Conservation (phyloP, 352 stramenopile species). For the Phytopythium boreale region DNA sequence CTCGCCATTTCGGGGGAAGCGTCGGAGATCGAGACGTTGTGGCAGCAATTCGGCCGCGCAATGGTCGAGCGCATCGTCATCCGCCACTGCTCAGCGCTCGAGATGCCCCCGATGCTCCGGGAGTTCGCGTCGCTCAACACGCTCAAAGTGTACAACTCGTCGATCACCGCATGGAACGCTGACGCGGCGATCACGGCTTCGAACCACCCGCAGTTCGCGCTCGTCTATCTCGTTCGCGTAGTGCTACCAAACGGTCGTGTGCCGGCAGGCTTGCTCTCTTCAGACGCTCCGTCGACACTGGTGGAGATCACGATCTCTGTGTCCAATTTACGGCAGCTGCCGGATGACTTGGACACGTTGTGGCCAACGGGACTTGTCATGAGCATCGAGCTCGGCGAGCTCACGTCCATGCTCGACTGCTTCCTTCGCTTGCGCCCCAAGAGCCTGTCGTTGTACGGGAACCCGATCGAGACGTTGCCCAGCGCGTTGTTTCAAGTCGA, state of each 20-base stretch:
- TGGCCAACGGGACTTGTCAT: conserved; percentile 32
- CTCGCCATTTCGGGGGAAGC: conserved; percentile 4
- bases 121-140: conserved; percentile 16
- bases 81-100: background rate
- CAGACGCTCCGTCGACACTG: conserved; percentile 12
- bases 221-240: conserved; percentile 19
- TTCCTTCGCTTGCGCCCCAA: conserved; percentile 14
- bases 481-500: conserved; percentile 17
- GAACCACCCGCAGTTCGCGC: background rate
- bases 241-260: conserved; percentile 23
- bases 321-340: conserved; percentile 33
- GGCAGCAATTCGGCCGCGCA: conserved; percentile 7
- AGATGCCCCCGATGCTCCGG: background rate
- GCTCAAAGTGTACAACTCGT: conserved; percentile 5
- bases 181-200: background rate
- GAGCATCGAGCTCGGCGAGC: conserved; percentile 20
- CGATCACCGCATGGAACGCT: background rate
- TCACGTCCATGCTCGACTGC: conserved; percentile 7
- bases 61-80: conserved; percentile 1
- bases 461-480: conserved; percentile 15
- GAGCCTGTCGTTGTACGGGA: conserved; percentile 21
- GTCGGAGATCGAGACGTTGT: conserved; percentile 7
- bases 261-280: conserved; percentile 15
- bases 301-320: conserved; percentile 29
- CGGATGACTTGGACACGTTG: conserved; percentile 26